A percentile compares a stretch with the other conserved stretches of the same genome.
phyloP scores from a whole-genome alignment of 2,329 filamentous ascomycete genomes.

The Diaporthe sp. region DNA sequence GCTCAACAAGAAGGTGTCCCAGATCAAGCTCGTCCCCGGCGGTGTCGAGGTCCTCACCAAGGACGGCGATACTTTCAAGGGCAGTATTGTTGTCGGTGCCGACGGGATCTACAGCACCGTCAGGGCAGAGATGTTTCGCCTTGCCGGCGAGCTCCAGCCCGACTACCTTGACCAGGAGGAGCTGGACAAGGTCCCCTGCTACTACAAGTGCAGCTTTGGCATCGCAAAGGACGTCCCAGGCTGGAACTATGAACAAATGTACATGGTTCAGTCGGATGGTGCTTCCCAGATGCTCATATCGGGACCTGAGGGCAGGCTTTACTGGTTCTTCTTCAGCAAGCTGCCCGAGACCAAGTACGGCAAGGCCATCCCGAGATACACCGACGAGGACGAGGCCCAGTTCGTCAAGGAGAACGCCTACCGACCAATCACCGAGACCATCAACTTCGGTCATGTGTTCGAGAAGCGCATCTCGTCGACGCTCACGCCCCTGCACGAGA shows the following conservation, averaged over 20 bases:
- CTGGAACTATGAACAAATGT: not conserved
- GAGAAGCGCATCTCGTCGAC: constrained; percentile 43
- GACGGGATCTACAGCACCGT: constrained; percentile 39
- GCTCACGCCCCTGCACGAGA: constrained; percentile 52
- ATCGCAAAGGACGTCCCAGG: constrained; percentile 33
- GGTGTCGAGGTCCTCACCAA: constrained; percentile 33
- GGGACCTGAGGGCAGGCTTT: constrained; percentile 39
- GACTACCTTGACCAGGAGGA: not conserved
- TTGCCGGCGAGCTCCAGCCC: constrained; percentile 1
- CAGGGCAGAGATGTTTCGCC: constrained; percentile 43
- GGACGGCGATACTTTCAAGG: constrained; percentile 38
- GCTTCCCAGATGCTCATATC: constrained; percentile 40
- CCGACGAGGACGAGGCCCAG: constrained; percentile 33
- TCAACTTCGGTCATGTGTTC: constrained; percentile 40
- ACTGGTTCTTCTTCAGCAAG: constrained; percentile 43
- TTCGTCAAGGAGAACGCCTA: constrained; percentile 32
- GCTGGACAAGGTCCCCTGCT: not conserved
- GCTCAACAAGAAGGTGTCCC: constrained; percentile 47
- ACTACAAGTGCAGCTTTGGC: constrained; percentile 42
- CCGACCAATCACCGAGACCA: constrained; percentile 34
- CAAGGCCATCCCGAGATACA: constrained; percentile 39
- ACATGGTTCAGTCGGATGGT: constrained; percentile 30
- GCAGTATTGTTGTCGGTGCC: constrained; percentile 41
- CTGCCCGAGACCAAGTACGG: constrained; percentile 35
- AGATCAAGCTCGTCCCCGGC: constrained; percentile 42